phyloP scores from a whole-genome alignment of 306 rosid genomes.

The Pueraria montana region DNA sequence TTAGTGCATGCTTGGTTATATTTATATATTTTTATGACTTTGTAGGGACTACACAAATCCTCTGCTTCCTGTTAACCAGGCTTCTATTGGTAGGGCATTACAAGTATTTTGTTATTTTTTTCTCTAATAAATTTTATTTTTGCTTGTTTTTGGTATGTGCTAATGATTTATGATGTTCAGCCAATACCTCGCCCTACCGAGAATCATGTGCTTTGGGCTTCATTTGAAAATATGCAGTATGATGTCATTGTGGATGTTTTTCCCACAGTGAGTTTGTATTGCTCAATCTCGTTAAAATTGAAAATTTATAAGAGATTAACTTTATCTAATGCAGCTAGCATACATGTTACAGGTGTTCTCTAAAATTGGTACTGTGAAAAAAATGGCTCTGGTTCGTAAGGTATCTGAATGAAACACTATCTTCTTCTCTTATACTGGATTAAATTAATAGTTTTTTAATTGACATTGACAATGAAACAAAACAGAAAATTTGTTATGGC shows the following conservation, averaged over 20 bases:
- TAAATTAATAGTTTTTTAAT: no score
- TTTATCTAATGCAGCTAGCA: conserved; percentile 15
- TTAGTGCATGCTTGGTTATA: not conserved
- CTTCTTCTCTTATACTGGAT: no score
- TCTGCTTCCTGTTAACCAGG: conserved; percentile 84
- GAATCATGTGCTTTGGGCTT: conserved; percentile 90
- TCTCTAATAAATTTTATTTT: conserved; percentile 1
- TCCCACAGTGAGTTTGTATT: conserved; percentile 65
- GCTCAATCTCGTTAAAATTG: not conserved
- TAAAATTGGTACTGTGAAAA: conserved; percentile 72
- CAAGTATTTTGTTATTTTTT: conserved; percentile 61
- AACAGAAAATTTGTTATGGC: no score
- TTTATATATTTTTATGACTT: conserved; percentile 32
- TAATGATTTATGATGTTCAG: conserved; percentile 61
- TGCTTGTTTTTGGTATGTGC: conserved; percentile 25
- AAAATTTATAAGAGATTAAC: conserved; percentile 16
- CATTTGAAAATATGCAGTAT: conserved; percentile 89
- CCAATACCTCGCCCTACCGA: conserved; percentile 59
- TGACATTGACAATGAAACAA: no score
- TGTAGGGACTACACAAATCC: conserved; percentile 92
- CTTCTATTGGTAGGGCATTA: conserved; percentile 75
- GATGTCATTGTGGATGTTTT: conserved; percentile 87
- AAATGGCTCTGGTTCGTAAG: no score
- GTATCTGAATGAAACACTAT: no score
- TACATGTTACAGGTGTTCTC: conserved; percentile 74